A percentile compares a stretch with the other conserved stretches of the same genome.
Evolutionary conservation across 2,329 filamentous ascomycete species (phyloP).

Genomic region (Monosporascus ibericus): DNA sequence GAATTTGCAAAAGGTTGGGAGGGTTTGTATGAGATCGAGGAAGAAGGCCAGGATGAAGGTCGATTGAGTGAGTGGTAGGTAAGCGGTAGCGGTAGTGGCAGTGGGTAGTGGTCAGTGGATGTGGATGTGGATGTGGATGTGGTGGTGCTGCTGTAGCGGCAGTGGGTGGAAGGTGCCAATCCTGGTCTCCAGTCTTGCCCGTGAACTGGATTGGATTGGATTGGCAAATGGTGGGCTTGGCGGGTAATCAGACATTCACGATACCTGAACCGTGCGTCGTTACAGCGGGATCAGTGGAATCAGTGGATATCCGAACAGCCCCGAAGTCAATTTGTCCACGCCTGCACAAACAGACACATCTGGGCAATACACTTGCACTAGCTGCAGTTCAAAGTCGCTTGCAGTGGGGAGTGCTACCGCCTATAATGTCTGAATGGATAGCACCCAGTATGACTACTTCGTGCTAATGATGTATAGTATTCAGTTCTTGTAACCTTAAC

Average conservation of each 20-base stretch:
- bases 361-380: no score
- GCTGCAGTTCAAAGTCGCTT: no score
- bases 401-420: no score
- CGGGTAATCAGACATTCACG: conserved; percentile 4
- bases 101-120: neutral
- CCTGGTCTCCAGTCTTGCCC: neutral
- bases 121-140: neutral
- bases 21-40: conserved; percentile 1
- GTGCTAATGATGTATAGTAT: no score
- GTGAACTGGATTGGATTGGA: neutral
- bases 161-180: neutral
- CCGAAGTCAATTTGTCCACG: no score
- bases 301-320: no score
- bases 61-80: no score
- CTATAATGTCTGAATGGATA: no score
- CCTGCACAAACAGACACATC: no score
- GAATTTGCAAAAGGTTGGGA: neutral
- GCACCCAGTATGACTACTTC: no score
- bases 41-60: neutral
- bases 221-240: conserved; percentile 5
- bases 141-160: neutral
- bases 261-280: neutral
- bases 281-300: no score
- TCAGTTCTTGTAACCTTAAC: no score
- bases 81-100: neutral